These are phyloP conservation scores for Babesia caballi DNA, from an alignment of 169 alveolate genomes.

Conservation along the genomic window DNA sequence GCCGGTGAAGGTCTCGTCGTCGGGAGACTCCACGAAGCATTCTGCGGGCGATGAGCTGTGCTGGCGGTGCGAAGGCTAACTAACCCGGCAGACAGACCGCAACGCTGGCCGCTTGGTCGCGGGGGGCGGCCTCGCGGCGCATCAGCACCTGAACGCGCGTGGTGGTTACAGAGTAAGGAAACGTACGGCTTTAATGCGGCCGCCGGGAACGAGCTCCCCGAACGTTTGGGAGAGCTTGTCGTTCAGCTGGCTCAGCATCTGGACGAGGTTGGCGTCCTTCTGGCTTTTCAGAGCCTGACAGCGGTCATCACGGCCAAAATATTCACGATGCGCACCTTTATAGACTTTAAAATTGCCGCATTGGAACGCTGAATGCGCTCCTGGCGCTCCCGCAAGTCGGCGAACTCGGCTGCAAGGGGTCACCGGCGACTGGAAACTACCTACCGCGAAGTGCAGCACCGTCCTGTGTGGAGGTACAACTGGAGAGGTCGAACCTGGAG, in stretches of 20 bases:
- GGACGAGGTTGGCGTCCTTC: constrained; percentile 60
- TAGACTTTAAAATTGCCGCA: constrained; percentile 36
- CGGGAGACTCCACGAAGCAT: constrained; percentile 31
- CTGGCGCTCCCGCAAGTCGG: constrained; percentile 9
- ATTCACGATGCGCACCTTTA: not conserved
- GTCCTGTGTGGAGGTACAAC: constrained; percentile 6
- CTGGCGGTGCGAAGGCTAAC: not conserved
- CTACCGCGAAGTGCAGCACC: constrained; percentile 2
- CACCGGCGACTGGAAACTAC: not conserved
- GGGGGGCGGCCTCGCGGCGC: constrained; percentile 21
- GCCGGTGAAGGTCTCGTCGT: constrained; percentile 46
- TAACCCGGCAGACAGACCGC: constrained; percentile 37
- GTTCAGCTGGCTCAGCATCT: constrained; percentile 58
- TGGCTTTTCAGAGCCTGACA: constrained; percentile 28
- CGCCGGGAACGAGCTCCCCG: constrained; percentile 69
- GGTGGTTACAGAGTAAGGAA: not conserved
- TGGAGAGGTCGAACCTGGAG: constrained; percentile 13
- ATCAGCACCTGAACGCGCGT: constrained; percentile 9
- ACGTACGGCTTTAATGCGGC: constrained; percentile 62
- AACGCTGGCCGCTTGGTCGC: constrained; percentile 18
- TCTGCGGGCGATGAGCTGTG: not conserved
- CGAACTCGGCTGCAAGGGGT: constrained; percentile 21
- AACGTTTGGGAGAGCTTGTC: constrained; percentile 58
- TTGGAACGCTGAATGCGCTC: constrained; percentile 39
- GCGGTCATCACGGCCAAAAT: not conserved